These are phyloP conservation scores for Xerocomus potaroensis DNA, from an alignment of 768 basidiomycete genomes.

Conservation along the genomic window DNA sequence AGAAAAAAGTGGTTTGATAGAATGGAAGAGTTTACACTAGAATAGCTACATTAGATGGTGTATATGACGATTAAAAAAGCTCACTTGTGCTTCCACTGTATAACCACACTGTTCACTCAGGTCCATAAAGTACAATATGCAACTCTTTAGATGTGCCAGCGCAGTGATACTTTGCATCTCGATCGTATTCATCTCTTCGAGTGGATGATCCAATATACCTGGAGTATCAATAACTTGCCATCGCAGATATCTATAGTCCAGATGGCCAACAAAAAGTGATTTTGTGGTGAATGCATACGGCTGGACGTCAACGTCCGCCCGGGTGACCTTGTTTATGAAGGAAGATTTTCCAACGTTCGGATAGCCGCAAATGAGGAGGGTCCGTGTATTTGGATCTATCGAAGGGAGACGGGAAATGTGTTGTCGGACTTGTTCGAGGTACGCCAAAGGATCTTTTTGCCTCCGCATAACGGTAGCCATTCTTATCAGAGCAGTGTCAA, in stretches of 20 bases:
- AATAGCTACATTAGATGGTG: background rate
- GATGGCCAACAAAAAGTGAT: slow-evolving; percentile 95
- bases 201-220: slow-evolving; percentile 93
- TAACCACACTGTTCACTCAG: slow-evolving; percentile 98
- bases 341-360: slow-evolving; percentile 99
- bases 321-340: slow-evolving; percentile 99
- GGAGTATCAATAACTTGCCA: slow-evolving; percentile 99
- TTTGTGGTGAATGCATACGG: slow-evolving; percentile 99
- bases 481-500: slow-evolving; percentile 37
- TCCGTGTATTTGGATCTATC: slow-evolving; percentile 97
- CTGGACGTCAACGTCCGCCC: slow-evolving; percentile 98
- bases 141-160: slow-evolving; percentile 90
- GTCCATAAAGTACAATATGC: slow-evolving; percentile 98
- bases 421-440: slow-evolving; percentile 98
- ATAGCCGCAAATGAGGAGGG: slow-evolving; percentile 96
- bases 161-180: slow-evolving; percentile 99
- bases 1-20: slow-evolving; percentile 95
- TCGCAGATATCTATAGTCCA: slow-evolving; percentile 98
- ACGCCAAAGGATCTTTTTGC: slow-evolving; percentile 97
- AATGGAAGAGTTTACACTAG: slow-evolving; percentile 97
- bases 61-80: slow-evolving; percentile 18
- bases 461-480: slow-evolving; percentile 99
- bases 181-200: slow-evolving; percentile 99
- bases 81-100: slow-evolving; percentile 90
- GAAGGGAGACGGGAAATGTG: slow-evolving; percentile 98